Conservation (phyloP, 176 grass and related monocot genomes). For the Dendrocalamus sinicus region DNA sequence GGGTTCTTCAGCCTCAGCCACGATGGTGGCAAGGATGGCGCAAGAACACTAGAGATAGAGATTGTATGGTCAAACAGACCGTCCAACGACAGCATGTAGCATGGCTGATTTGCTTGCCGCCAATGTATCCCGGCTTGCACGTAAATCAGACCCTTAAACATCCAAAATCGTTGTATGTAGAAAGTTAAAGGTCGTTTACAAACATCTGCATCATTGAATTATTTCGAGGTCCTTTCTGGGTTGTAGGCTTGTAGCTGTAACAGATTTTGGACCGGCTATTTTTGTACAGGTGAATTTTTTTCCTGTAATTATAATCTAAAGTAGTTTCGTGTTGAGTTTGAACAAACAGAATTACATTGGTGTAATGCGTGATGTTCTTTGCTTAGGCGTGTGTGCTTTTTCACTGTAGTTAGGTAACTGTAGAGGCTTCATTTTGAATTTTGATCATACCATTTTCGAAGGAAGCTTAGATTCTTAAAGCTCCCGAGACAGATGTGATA, state of each 20-base stretch:
- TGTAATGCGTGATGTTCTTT: neutral
- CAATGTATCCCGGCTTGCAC: constrained; percentile 27
- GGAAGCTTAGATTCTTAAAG: neutral
- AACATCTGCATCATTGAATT: constrained; percentile 35
- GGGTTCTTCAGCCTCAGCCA: constrained; percentile 96
- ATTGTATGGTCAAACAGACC: constrained; percentile 96
- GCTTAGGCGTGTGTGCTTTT: neutral
- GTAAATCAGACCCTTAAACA: constrained; percentile 51
- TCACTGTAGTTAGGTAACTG: neutral
- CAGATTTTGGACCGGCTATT: constrained; percentile 45
- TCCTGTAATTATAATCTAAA: constrained; percentile 60
- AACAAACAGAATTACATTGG: neutral
- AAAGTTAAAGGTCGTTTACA: constrained; percentile 33
- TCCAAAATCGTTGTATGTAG: constrained; percentile 49
- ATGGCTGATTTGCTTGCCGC: constrained; percentile 18
- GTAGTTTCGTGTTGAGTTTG: constrained; percentile 43
- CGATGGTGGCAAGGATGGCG: constrained; percentile 85
- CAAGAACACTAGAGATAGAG: constrained; percentile 89
- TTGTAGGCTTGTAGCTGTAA: constrained; percentile 37
- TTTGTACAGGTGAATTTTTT: constrained; percentile 61
- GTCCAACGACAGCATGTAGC: constrained; percentile 57
- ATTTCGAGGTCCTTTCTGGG: constrained; percentile 7
- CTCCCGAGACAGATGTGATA: neutral
- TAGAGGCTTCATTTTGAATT: neutral
- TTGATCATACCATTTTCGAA: neutral